A percentile compares a stretch with the other conserved stretches of the same genome.
phyloP scores from a whole-genome alignment of 768 basidiomycete species.

The Hydnomerulius pinastri region DNA sequence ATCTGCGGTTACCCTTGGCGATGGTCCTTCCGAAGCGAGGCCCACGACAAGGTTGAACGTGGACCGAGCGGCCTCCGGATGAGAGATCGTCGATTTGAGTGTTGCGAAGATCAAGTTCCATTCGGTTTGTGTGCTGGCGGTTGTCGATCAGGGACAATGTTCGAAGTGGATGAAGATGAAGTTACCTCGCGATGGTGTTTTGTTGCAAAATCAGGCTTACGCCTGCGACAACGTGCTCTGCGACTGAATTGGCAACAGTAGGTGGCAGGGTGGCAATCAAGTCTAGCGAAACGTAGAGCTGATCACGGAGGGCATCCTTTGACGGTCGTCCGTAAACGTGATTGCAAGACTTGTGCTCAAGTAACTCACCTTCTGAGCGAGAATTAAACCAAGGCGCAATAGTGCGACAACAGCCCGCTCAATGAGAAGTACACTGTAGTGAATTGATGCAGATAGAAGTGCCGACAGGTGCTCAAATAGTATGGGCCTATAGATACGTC shows the following conservation, averaged over 20 bases:
- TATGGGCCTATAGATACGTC: constrained; percentile 70
- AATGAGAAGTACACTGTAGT: constrained; percentile 88
- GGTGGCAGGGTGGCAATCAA: constrained; percentile 80
- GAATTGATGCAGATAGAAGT: constrained; percentile 70
- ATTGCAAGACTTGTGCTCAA: not conserved
- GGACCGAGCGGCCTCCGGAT: constrained; percentile 83
- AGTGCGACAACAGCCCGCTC: constrained; percentile 93
- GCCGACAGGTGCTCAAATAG: constrained; percentile 91
- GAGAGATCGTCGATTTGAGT: constrained; percentile 79
- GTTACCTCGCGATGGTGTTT: constrained; percentile 62
- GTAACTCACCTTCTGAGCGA: constrained; percentile 70
- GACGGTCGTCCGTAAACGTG: not conserved
- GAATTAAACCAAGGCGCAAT: constrained; percentile 77
- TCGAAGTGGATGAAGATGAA: not conserved
- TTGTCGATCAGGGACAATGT: constrained; percentile 5
- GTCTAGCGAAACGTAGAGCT: constrained; percentile 93
- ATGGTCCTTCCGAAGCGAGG: constrained; percentile 63
- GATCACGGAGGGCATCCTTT: constrained; percentile 84
- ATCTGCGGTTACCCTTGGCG: constrained; percentile 66
- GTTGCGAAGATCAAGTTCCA: constrained; percentile 93
- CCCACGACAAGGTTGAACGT: constrained; percentile 78
- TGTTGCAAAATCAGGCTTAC: constrained; percentile 80
- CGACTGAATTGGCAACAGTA: constrained; percentile 75
- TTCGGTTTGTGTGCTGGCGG: constrained; percentile 80
- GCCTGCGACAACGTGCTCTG: constrained; percentile 89